These are phyloP conservation scores for Stagonosporopsis tanaceti DNA, from an alignment of 2,329 filamentous ascomycete genomes.

Conservation along the genomic window DNA sequence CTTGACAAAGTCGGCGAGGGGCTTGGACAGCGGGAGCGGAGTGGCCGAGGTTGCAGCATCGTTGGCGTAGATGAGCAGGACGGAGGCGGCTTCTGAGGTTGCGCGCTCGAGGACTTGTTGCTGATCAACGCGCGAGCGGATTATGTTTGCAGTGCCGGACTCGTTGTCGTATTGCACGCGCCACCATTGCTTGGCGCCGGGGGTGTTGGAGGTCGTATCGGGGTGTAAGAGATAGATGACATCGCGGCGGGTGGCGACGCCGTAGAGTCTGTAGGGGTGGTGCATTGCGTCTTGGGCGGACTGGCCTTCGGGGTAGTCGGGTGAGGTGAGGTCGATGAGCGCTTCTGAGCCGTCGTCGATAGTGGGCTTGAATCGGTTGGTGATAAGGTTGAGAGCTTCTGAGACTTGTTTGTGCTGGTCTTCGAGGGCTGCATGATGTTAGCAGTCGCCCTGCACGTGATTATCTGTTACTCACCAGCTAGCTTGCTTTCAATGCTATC, in stretches of 20 bases:
- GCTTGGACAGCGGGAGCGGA: conserved; percentile 31
- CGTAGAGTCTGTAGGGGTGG: conserved; percentile 63
- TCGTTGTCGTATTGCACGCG: conserved; percentile 44
- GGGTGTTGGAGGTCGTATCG: conserved; percentile 28
- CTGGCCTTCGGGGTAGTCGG: conserved; percentile 29
- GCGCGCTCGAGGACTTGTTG: conserved; percentile 64
- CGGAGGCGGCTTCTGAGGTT: conserved; percentile 59
- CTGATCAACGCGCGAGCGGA: conserved; percentile 54
- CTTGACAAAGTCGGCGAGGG: conserved; percentile 56
- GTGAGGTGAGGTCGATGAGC: conserved; percentile 37
- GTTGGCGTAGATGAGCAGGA: conserved; percentile 67
- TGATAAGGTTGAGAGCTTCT: conserved; percentile 54
- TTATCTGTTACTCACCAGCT: conserved; percentile 27
- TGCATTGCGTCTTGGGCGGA: conserved; percentile 33
- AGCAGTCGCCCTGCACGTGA: conserved; percentile 3
- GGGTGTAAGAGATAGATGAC: conserved; percentile 64
- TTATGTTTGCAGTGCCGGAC: conserved; percentile 33
- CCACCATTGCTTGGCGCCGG: conserved; percentile 46
- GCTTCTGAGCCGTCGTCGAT: conserved; percentile 43
- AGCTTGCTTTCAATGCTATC: conserved; percentile 46
- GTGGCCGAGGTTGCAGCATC: conserved; percentile 45
- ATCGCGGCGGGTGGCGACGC: conserved; percentile 65
- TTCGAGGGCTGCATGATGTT: conserved; percentile 51
- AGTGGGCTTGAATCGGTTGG: conserved; percentile 57
- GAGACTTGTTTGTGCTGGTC: conserved; percentile 51